Evolutionary conservation across 2,329 filamentous ascomycete species (phyloP).

Genomic region (Aspergillus calidoustus): DNA sequence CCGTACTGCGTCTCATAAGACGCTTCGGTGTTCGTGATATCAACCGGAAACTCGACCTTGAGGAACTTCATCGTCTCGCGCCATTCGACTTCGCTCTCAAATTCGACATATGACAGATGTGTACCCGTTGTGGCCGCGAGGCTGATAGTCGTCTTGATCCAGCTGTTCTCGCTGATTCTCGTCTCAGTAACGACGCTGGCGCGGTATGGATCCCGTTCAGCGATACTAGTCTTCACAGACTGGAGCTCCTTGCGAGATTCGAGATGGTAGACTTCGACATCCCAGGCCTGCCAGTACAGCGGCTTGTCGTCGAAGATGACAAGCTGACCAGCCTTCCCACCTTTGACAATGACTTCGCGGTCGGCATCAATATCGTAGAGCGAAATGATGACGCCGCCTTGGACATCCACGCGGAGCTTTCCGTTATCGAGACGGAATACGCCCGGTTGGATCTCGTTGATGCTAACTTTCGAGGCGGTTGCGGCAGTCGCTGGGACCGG

Average conservation of each 20-base stretch:
- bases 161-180: constrained; percentile 84
- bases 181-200: constrained; percentile 84
- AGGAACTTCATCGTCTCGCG: constrained; percentile 96
- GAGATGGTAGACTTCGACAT: constrained; percentile 95
- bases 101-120: constrained; percentile 72
- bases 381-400: constrained; percentile 79
- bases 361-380: constrained; percentile 74
- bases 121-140: constrained; percentile 71
- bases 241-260: constrained; percentile 79
- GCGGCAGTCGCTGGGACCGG: constrained; percentile 32
- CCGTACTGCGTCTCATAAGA: constrained; percentile 96
- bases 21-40: constrained; percentile 87
- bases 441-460: constrained; percentile 59
- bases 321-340: constrained; percentile 81
- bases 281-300: constrained; percentile 96
- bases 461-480: constrained; percentile 42
- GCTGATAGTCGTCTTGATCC: constrained; percentile 83
- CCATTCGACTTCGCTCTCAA: constrained; percentile 91
- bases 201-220: constrained; percentile 72
- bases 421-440: constrained; percentile 81
- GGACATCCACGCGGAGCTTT: constrained; percentile 73
- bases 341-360: constrained; percentile 76
- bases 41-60: constrained; percentile 97
- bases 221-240: constrained; percentile 70
- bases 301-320: constrained; percentile 98